These are phyloP conservation scores for Ramaria sp. DNA, from an alignment of 768 basidiomycete species.

Conservation along the genomic window DNA sequence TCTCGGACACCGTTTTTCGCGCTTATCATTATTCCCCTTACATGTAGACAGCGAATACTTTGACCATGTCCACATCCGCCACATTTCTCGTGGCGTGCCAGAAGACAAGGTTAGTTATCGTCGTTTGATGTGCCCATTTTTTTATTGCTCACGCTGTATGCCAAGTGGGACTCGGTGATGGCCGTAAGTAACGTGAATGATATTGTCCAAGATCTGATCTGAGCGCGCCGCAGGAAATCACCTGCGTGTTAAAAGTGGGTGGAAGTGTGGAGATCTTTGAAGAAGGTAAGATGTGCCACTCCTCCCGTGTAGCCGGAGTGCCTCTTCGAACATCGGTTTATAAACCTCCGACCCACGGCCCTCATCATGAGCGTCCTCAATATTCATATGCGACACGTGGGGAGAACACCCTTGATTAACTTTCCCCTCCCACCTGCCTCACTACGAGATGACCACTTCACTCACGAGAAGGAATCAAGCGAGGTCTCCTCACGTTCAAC, in stretches of 20 bases:
- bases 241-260: constrained; percentile 55
- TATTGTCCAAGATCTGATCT: not conserved
- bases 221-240: constrained; percentile 49
- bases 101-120: constrained; percentile 44
- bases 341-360: constrained; percentile 52
- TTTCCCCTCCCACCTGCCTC: not conserved
- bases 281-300: constrained; percentile 40
- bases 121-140: not conserved
- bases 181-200: constrained; percentile 32
- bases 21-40: not conserved
- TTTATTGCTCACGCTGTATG: not conserved
- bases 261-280: constrained; percentile 65
- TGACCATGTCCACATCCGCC: constrained; percentile 64
- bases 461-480: not conserved
- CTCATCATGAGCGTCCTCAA: not conserved
- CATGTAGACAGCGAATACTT: constrained; percentile 77
- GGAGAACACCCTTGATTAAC: not conserved
- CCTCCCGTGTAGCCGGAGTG: constrained; percentile 13
- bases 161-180: constrained; percentile 40
- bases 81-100: constrained; percentile 56
- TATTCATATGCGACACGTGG: not conserved
- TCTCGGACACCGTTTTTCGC: not conserved
- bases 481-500: not conserved
- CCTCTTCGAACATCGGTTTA: constrained; percentile 61
- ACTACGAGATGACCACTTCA: not conserved